Conservation (phyloP, 1,284 basidiomycete species). For the Ganoderma meredithae region DNA sequence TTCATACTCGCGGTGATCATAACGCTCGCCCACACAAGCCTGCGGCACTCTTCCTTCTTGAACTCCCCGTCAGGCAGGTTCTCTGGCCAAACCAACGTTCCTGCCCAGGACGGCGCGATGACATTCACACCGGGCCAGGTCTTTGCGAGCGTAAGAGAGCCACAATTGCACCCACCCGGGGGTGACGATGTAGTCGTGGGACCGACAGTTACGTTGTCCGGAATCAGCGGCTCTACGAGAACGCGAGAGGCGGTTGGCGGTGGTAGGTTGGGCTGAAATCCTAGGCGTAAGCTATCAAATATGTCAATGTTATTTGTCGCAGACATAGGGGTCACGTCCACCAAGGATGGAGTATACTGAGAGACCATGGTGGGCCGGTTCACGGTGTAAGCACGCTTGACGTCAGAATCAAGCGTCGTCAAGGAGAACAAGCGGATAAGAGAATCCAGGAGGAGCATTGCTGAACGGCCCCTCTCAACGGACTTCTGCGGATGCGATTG, state of each 20-base stretch:
- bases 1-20: slow-evolving; percentile 69
- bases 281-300: not conserved
- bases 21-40: slow-evolving; percentile 76
- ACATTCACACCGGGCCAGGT: slow-evolving; percentile 56
- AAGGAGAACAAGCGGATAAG: slow-evolving; percentile 29
- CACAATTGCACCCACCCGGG: slow-evolving; percentile 45
- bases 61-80: slow-evolving; percentile 66
- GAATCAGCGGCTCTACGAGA: not conserved
- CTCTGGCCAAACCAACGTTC: slow-evolving; percentile 68
- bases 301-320: not conserved
- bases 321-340: not conserved
- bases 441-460: slow-evolving; percentile 25
- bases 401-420: slow-evolving; percentile 48
- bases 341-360: slow-evolving; percentile 32
- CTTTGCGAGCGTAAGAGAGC: slow-evolving; percentile 58
- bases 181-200: not conserved
- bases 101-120: slow-evolving; percentile 67
- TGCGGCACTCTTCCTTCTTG: slow-evolving; percentile 70
- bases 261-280: not conserved
- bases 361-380: slow-evolving; percentile 46
- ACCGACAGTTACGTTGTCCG: not conserved
- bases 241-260: not conserved
- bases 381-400: slow-evolving; percentile 45
- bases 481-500: slow-evolving; percentile 25
- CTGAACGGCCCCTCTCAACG: slow-evolving; percentile 15